Percentiles rank a stretch among this genome's conserved stretches.
Conservation (phyloP, 345 rosid genomes). For the Cardamine occulta region DNA sequence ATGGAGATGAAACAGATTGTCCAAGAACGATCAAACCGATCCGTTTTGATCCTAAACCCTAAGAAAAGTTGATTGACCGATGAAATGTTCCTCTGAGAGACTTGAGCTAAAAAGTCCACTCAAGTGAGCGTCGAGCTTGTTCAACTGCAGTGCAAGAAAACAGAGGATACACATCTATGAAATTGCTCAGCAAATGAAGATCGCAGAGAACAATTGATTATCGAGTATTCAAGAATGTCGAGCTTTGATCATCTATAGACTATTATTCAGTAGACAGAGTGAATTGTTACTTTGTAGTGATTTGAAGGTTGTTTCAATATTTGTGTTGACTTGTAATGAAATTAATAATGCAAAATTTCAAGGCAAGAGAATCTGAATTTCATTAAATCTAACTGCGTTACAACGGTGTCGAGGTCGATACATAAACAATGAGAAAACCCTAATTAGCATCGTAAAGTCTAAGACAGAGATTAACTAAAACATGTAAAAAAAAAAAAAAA, state of each 20-base stretch:
- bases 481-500: neutral
- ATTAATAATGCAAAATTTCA: neutral
- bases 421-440: neutral
- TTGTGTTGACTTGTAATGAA: too few relatives aligned
- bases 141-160: constrained; percentile 31
- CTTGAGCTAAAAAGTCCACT: constrained; percentile 70
- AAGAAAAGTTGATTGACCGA: constrained; percentile 73
- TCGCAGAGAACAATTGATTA: too few relatives aligned
- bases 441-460: neutral
- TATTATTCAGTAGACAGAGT: too few relatives aligned
- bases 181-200: too few relatives aligned
- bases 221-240: too few relatives aligned
- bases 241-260: too few relatives aligned
- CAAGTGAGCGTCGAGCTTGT: constrained; percentile 66
- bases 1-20: constrained; percentile 54
- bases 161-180: too few relatives aligned
- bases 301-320: too few relatives aligned
- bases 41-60: constrained; percentile 82
- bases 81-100: constrained; percentile 84
- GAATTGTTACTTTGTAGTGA: too few relatives aligned
- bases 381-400: neutral
- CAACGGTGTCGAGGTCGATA: neutral
- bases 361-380: neutral
- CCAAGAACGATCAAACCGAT: constrained; percentile 89
- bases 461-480: neutral